Evolutionary conservation across 768 basidiomycete species (phyloP), one percentile per base, ranked within the genome.

Genomic region (Kwoniella botswanensis): DNA sequence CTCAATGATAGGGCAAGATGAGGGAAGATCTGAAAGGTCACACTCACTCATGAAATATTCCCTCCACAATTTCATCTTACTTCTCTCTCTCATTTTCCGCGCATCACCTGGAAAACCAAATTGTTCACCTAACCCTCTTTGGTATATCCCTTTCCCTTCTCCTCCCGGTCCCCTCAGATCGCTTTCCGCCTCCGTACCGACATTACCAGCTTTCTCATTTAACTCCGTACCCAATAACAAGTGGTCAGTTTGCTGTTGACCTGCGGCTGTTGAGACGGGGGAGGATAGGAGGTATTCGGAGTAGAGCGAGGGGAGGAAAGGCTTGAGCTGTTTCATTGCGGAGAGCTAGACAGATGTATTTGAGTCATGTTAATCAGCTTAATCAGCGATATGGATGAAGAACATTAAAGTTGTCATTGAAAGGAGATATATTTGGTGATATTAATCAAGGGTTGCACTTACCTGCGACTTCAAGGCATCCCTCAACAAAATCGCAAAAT

Each of bases 11-110:
- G n/a, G n/a, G n/a, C n/a, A n/a, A n/a, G n/a, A n/a, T n/a, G n/a
- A n/a, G n/a, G n/a, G n/a, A n/a, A n/a, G n/a, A n/a, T n/a, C n/a
- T n/a, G n/a, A n/a, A n/a, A n/a, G n/a, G n/a, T 15, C 9, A 13
- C 13, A 67, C 88, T 71, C 77, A 95, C 93, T 86, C 76, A 87
- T 86, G 22, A 98, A 87, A 82, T 98, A 98, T 43, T 89, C 88
- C 13, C 90, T 90, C 96, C 96, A 99, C 17, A 98, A 87, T 84
- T 97, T 97, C 75, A 96, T 90, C 84, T 99, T 99, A 70, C 80
- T 84, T 65, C 79, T 78, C 73, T 83, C 83, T 53, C 82, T 77
- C 73, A 84, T 79, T 65, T 83, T 84, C 70, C 81, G 73, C 42
- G 82, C 81, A 69, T 84, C 84, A 18, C 84, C 84, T 5, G 84